Evolutionary conservation across 2,329 filamentous ascomycete genomes (phyloP).

Genomic region (Verticillium klebahnii): DNA sequence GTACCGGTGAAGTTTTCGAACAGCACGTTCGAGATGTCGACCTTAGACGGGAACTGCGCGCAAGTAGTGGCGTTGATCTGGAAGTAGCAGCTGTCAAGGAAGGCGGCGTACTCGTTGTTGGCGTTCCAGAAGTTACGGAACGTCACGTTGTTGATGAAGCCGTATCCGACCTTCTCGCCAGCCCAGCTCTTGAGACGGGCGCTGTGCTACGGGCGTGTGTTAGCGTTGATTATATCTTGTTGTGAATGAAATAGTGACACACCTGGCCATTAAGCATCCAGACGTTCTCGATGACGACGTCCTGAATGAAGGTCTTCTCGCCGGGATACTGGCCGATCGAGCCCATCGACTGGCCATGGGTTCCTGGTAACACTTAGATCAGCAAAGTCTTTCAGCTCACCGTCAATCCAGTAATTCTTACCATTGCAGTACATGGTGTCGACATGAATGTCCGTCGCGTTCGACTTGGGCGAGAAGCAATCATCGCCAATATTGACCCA

Average conservation of each 20-base stretch:
- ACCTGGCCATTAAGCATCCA: constrained; percentile 37
- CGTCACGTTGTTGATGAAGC: constrained; percentile 57
- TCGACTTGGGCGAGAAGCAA: constrained; percentile 61
- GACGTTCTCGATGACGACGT: constrained; percentile 56
- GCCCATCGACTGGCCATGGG: constrained; percentile 58
- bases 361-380: constrained; percentile 22
- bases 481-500: constrained; percentile 59
- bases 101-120: constrained; percentile 60
- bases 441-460: constrained; percentile 53
- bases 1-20: constrained; percentile 54
- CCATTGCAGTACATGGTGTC: constrained; percentile 54
- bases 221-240: not conserved
- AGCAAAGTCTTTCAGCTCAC: not conserved
- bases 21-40: constrained; percentile 51
- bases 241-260: not conserved
- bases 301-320: constrained; percentile 26
- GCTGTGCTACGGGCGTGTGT: constrained; percentile 33
- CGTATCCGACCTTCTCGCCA: constrained; percentile 45
- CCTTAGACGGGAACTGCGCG: constrained; percentile 46
- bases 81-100: constrained; percentile 39
- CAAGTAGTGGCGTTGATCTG: constrained; percentile 60
- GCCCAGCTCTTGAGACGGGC: constrained; percentile 65
- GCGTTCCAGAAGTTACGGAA: constrained; percentile 51
- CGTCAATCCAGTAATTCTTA: constrained; percentile 14
- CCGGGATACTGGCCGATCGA: constrained; percentile 55